Conservation (phyloP, 306 rosid species). For the Quercus berberidifolia region DNA sequence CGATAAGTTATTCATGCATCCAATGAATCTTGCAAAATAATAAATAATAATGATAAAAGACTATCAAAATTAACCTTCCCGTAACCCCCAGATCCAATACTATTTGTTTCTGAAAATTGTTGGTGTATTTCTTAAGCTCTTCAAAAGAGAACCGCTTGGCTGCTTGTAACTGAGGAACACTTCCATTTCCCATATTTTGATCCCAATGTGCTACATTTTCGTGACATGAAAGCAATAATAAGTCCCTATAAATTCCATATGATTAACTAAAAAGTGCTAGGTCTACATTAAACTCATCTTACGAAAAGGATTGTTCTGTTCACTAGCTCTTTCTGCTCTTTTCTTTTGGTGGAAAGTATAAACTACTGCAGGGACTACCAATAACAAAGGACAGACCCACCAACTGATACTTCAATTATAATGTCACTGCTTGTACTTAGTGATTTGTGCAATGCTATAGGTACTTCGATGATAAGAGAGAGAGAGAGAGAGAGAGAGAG, state of each 20-base stretch:
- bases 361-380: conserved; percentile 35
- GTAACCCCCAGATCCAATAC: conserved; percentile 62
- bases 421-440: conserved; percentile 25
- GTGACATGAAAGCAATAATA: conserved; percentile 11
- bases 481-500: conserved; percentile 4
- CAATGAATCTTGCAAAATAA: not conserved
- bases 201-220: conserved; percentile 46
- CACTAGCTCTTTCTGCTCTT: conserved; percentile 32
- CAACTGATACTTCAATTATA: conserved; percentile 58
- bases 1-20: not conserved
- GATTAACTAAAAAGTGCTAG: not conserved
- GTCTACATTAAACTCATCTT: not conserved
- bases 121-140: conserved; percentile 56
- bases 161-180: conserved; percentile 44
- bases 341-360: conserved; percentile 52
- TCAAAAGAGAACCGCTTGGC: conserved; percentile 60
- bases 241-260: not conserved
- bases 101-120: conserved; percentile 34
- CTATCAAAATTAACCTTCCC: conserved; percentile 48
- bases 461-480: conserved; percentile 11
- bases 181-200: conserved; percentile 26
- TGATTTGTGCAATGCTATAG: conserved; percentile 14
- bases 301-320: conserved; percentile 38
- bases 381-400: conserved; percentile 49
- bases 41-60: not conserved